Evolutionary conservation across 345 rosid genomes (phyloP).

Genomic region (Ceriops decandra): DNA sequence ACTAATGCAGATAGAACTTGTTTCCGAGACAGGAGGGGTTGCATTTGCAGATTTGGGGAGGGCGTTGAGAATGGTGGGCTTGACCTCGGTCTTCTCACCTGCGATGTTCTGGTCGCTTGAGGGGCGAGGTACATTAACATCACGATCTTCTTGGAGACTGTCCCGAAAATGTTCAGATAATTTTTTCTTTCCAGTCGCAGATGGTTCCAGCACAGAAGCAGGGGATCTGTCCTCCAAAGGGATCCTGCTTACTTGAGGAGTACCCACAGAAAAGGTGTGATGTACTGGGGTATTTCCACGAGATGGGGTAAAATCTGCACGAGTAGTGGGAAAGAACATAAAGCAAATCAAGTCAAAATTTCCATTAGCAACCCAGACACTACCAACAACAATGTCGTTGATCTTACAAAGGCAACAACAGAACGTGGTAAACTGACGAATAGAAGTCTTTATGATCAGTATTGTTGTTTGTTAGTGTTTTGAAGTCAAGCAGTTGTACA

Average conservation of each 20-base stretch:
- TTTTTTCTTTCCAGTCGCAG: slow-evolving; percentile 60
- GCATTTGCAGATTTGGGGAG: slow-evolving; percentile 37
- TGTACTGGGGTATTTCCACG: slow-evolving; percentile 81
- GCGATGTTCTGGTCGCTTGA: slow-evolving; percentile 13
- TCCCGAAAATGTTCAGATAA: slow-evolving; percentile 71
- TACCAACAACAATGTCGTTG: neutral
- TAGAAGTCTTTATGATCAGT: neutral
- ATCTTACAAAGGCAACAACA: neutral
- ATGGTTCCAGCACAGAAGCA: slow-evolving; percentile 40
- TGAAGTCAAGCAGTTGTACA: neutral
- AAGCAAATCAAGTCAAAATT: neutral
- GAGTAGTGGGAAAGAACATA: neutral
- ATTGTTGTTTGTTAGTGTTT: neutral
- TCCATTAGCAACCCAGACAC: neutral
- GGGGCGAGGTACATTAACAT: slow-evolving; percentile 26
- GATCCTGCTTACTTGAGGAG: slow-evolving; percentile 36
- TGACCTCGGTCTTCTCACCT: slow-evolving; percentile 24
- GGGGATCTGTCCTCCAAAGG: slow-evolving; percentile 26
- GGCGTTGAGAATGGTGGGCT: slow-evolving; percentile 30
- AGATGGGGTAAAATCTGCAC: slow-evolving; percentile 89
- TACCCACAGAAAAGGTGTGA: slow-evolving; percentile 42
- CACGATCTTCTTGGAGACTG: slow-evolving; percentile 39
- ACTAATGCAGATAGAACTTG: slow-evolving; percentile 45
- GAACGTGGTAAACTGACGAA: neutral
- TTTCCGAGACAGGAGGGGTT: slow-evolving; percentile 50